A percentile compares a stretch with the other conserved stretches of the same genome.
phyloP scores from a whole-genome alignment of 1,139 yeast species.

The Yamadazyma diospyri region DNA sequence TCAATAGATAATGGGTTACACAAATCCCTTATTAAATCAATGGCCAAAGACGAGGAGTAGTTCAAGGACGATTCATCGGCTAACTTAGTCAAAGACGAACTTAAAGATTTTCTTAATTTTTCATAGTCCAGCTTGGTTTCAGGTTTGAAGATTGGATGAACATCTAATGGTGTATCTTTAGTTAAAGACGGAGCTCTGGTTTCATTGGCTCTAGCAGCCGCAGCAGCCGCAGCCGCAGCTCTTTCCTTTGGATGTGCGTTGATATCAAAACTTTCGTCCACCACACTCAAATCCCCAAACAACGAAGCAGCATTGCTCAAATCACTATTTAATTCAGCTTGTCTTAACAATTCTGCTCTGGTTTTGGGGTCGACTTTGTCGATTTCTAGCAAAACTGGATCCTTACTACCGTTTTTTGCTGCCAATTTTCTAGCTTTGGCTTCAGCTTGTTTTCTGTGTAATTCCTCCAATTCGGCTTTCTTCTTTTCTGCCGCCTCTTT shows the following conservation, averaged over 20 bases:
- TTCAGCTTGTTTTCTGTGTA: conserved; percentile 39
- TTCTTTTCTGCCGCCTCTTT: conserved; percentile 42
- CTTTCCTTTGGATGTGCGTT: conserved; percentile 66
- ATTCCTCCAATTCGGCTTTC: conserved; percentile 36
- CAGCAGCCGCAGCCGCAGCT: conserved; percentile 49
- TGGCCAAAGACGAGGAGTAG: conserved; percentile 72
- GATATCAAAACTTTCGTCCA: conserved; percentile 34
- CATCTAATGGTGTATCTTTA: conserved; percentile 65
- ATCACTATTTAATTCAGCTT: conserved; percentile 82
- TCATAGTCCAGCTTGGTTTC: conserved; percentile 80
- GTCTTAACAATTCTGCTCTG: conserved; percentile 66
- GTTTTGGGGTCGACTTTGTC: conserved; percentile 65
- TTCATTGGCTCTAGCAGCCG: conserved; percentile 25
- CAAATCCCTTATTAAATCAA: conserved; percentile 82
- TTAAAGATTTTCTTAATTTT: conserved; percentile 74
- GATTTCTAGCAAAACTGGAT: conserved; percentile 42
- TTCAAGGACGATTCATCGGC: conserved; percentile 60
- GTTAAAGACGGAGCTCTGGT: conserved; percentile 34
- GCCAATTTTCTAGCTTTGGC: conserved; percentile 39
- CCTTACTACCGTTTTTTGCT: conserved; percentile 26
- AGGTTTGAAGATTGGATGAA: conserved; percentile 78
- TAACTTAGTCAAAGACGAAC: conserved; percentile 62
- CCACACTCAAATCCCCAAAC: conserved; percentile 80
- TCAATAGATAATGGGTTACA: conserved; percentile 79
- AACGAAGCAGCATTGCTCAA: conserved; percentile 89